Conservation (phyloP, 2,329 filamentous ascomycete species). For the Hypoxylon sp. region DNA sequence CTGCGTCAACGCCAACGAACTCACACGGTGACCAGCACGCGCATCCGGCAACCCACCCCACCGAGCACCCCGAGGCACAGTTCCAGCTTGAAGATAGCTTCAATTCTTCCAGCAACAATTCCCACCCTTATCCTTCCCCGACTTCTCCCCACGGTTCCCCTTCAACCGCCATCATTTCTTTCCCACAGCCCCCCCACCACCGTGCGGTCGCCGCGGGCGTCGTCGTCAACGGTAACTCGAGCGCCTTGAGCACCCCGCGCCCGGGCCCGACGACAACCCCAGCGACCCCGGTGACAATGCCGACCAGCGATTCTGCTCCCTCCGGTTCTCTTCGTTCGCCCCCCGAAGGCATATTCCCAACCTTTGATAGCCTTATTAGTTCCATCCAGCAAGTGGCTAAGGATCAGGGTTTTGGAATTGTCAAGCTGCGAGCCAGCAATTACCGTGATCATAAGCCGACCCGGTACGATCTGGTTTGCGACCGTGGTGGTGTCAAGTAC, state of each 20-base stretch:
- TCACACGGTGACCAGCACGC: slow-evolving; percentile 43
- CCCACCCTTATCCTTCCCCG: slow-evolving; percentile 37
- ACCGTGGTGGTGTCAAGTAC: slow-evolving; percentile 75
- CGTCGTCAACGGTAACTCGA: slow-evolving; percentile 52
- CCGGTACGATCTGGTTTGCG: slow-evolving; percentile 74
- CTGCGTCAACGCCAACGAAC: slow-evolving; percentile 30
- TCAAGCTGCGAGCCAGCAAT: slow-evolving; percentile 74
- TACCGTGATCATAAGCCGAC: slow-evolving; percentile 75
- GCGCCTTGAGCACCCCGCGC: slow-evolving; percentile 51
- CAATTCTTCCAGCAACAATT: slow-evolving; percentile 7
- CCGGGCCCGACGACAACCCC: slow-evolving; percentile 48
- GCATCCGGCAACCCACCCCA: slow-evolving; percentile 33
- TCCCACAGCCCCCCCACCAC: slow-evolving; percentile 54
- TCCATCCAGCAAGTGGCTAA: slow-evolving; percentile 73
- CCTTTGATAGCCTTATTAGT: slow-evolving; percentile 71
- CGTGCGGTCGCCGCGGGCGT: slow-evolving; percentile 53
- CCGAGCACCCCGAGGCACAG: slow-evolving; percentile 24
- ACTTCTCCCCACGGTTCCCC: slow-evolving; percentile 45
- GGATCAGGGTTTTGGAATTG: slow-evolving; percentile 74
- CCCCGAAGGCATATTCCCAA: slow-evolving; percentile 72
- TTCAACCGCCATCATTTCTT: slow-evolving; percentile 56
- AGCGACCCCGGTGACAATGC: slow-evolving; percentile 50
- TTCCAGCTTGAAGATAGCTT: slow-evolving; percentile 24
- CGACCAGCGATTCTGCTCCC: slow-evolving; percentile 44
- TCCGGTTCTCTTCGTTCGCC: slow-evolving; percentile 59